phyloP scores from a whole-genome alignment of 192 early-diverging fungal species.

The Allomyces macrogynus region DNA sequence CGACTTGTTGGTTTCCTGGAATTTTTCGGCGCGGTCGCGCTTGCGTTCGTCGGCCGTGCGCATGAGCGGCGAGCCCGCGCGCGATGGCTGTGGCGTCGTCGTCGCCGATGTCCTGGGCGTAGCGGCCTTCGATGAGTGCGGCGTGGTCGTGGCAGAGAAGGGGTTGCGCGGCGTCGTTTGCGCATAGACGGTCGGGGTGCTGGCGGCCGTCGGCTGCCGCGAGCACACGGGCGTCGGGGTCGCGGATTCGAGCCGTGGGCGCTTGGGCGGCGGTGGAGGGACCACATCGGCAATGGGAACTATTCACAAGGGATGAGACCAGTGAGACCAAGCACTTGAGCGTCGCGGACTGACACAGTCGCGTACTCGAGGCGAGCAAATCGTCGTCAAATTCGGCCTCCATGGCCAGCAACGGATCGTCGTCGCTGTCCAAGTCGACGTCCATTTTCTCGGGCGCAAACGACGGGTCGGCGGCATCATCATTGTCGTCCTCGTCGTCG shows the following conservation, averaged over 20 bases:
- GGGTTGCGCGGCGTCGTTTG: slow-evolving; percentile 3
- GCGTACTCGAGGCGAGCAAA: too few relatives aligned
- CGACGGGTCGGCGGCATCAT: too few relatives aligned
- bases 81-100: too few relatives aligned
- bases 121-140: background rate
- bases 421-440: too few relatives aligned
- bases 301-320: too few relatives aligned
- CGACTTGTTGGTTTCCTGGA: slow-evolving; percentile 67
- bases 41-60: slow-evolving; percentile 13
- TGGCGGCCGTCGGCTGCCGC: slow-evolving; percentile 4
- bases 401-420: too few relatives aligned
- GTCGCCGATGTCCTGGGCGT: background rate
- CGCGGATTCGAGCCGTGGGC: slow-evolving; percentile 2
- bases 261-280: background rate
- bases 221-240: slow-evolving; percentile 8
- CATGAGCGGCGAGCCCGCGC: background rate
- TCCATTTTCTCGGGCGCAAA: too few relatives aligned
- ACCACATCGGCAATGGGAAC: background rate
- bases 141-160: background rate
- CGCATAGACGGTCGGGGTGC: slow-evolving; percentile 10
- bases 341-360: too few relatives aligned
- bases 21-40: slow-evolving; percentile 35
- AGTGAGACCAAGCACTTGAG: too few relatives aligned
- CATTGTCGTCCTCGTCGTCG: too few relatives aligned
- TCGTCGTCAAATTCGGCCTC: too few relatives aligned